Percentiles rank a stretch among this genome's conserved stretches.
Evolutionary conservation across 176 grass and related monocot species (phyloP).

Genomic region (Avena sativa): DNA sequence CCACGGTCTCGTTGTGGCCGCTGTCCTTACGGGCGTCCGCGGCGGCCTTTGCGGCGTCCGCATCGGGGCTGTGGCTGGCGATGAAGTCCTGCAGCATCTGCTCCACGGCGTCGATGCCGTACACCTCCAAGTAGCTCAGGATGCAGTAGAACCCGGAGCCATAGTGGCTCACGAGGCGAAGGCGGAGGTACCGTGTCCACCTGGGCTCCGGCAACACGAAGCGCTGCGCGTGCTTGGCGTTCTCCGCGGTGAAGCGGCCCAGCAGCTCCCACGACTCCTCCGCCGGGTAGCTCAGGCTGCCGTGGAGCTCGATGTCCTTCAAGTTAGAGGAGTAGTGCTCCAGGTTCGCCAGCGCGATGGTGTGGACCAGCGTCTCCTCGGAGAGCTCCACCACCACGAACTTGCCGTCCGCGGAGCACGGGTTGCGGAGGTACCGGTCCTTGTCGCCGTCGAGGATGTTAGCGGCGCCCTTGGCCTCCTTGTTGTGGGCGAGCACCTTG

Average conservation of each 20-base stretch:
- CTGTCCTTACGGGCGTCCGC: background rate
- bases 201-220: constrained; percentile 71
- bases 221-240: constrained; percentile 78
- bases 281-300: constrained; percentile 77
- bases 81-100: constrained; percentile 84
- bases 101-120: constrained; percentile 80
- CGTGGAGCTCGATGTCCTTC: constrained; percentile 62
- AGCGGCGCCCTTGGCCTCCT: constrained; percentile 83
- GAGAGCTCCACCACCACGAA: constrained; percentile 79
- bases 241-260: constrained; percentile 68
- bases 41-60: constrained; percentile 40
- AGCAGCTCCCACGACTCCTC: constrained; percentile 69
- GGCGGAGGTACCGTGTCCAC: constrained; percentile 79
- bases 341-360: constrained; percentile 79
- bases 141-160: constrained; percentile 90
- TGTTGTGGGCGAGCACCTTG: constrained; percentile 84
- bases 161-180: constrained; percentile 75
- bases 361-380: constrained; percentile 88
- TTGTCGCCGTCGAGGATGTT: constrained; percentile 77
- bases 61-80: constrained; percentile 19
- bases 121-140: constrained; percentile 82
- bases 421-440: constrained; percentile 89
- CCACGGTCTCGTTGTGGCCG: constrained; percentile 29
- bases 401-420: constrained; percentile 77
- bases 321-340: constrained; percentile 98